Conservation (phyloP, 768 basidiomycete genomes). For the Mycena latifolia region DNA sequence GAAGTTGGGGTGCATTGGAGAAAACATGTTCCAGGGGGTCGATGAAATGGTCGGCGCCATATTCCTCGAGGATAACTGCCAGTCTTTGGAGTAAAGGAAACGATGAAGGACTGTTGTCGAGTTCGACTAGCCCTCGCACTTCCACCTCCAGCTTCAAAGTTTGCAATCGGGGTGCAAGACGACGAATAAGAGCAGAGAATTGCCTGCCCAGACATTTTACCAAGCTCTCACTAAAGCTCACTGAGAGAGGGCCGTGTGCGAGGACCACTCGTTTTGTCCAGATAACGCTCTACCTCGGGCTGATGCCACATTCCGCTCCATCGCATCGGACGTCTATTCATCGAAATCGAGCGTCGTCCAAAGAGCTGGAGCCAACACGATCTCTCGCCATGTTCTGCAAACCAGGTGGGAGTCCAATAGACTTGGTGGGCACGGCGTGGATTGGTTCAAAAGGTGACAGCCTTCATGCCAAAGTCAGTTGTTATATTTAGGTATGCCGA, state of each 20-base stretch:
- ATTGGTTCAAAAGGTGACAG: no score
- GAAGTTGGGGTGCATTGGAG: background rate
- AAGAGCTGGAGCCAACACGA: conserved; percentile 2
- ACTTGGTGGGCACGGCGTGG: no score
- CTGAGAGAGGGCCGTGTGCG: background rate
- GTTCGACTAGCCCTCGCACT: background rate
- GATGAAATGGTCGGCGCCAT: background rate
- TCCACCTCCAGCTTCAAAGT: background rate
- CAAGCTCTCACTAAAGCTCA: background rate
- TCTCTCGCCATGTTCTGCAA: conserved; percentile 17
- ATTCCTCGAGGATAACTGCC: background rate
- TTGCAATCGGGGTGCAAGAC: conserved; percentile 2
- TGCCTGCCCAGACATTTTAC: background rate
- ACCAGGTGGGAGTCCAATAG: background rate
- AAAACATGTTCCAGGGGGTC: background rate
- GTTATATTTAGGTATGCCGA: no score
- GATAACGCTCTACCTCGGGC: no score
- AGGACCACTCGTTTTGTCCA: background rate
- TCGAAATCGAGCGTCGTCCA: conserved; percentile 5
- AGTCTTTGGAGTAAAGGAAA: background rate
- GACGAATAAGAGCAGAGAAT: background rate
- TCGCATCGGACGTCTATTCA: background rate
- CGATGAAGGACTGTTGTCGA: background rate
- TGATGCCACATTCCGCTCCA: no score
- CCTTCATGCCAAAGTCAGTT: no score